Percentiles rank a stretch among this genome's conserved stretches.
Evolutionary conservation across 1,284 basidiomycete genomes (phyloP).

Genomic region (Trichosporon coremiiforme): DNA sequence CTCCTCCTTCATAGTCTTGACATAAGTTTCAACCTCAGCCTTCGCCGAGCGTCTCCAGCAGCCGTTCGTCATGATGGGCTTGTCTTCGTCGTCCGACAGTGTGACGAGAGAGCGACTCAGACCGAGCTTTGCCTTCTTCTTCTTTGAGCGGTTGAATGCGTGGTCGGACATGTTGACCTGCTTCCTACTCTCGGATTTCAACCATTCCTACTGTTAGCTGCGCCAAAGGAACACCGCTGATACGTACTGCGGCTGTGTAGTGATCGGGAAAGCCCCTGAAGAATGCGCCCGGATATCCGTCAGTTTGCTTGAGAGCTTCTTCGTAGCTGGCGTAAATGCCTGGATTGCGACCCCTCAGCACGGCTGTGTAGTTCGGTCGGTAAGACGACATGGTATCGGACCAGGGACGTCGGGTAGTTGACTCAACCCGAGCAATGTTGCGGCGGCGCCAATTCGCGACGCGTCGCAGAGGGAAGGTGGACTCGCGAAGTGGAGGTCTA

Average conservation of each 20-base stretch:
- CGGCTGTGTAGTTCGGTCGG: background rate
- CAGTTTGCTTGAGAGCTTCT: background rate
- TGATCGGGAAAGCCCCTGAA: background rate
- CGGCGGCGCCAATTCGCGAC: background rate
- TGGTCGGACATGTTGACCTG: background rate
- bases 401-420: background rate
- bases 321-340: constrained; percentile 2
- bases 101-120: background rate
- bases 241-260: background rate
- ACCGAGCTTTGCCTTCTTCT: background rate
- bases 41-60: background rate
- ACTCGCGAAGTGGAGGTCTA: background rate
- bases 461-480: background rate
- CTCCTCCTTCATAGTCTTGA: too few species aligned
- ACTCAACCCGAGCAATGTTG: background rate
- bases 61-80: background rate
- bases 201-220: background rate
- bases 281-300: background rate
- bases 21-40: too few species aligned
- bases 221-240: background rate
- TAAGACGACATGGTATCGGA: background rate
- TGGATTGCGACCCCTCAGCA: background rate
- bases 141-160: background rate
- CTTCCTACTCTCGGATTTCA: background rate
- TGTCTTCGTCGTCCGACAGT: background rate